Evolutionary conservation across 352 stramenopile species (phyloP).

Genomic region (Saprolegnia diclina): DNA sequence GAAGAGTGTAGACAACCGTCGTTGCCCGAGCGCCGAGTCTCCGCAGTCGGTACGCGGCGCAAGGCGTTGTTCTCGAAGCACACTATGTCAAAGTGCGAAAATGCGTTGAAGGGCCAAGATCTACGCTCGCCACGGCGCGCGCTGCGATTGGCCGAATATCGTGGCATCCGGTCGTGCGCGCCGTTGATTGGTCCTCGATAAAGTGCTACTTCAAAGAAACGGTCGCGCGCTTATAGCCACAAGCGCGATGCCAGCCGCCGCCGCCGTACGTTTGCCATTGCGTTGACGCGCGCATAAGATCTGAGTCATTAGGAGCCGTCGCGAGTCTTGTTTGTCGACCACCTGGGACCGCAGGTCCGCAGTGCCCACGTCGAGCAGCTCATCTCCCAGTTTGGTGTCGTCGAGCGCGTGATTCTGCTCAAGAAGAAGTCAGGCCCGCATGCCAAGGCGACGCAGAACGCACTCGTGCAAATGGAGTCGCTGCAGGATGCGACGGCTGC

Average conservation of each 20-base stretch:
- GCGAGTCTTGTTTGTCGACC: slow-evolving; percentile 56
- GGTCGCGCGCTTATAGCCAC: not conserved
- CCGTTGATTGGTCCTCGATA: not conserved
- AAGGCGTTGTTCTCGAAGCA: too few relatives aligned
- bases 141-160: not conserved
- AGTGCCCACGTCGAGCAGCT: slow-evolving; percentile 53
- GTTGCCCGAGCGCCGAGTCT: too few relatives aligned
- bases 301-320: not conserved
- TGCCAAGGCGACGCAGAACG: slow-evolving; percentile 14
- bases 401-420: slow-evolving; percentile 69
- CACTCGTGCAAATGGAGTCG: slow-evolving; percentile 23
- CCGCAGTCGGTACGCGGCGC: too few relatives aligned
- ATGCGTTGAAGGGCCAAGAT: not conserved
- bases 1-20: too few relatives aligned
- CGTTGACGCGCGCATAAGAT: not conserved
- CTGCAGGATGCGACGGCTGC: slow-evolving; percentile 17
- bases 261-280: not conserved
- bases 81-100: not conserved
- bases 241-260: not conserved
- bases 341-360: slow-evolving; percentile 62
- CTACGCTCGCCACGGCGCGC: too few relatives aligned
- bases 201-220: not conserved
- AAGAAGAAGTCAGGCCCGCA: slow-evolving; percentile 32
- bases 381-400: slow-evolving; percentile 59
- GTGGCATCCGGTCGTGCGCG: not conserved